These are phyloP conservation scores for Papiliotrema nemorosa DNA, from an alignment of 1,284 basidiomycete species.

Conservation along the genomic window DNA sequence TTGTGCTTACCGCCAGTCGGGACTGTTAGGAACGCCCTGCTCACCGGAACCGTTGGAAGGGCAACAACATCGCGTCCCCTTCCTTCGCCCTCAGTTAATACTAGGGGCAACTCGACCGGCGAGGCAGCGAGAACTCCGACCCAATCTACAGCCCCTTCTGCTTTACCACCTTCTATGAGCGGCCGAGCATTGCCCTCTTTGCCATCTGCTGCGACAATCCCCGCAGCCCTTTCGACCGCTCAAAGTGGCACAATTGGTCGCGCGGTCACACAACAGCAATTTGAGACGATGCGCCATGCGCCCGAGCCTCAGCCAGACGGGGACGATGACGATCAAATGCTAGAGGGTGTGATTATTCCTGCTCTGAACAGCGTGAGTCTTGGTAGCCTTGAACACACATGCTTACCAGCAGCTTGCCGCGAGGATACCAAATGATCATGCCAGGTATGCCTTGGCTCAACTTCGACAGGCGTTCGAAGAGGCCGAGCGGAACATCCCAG, in stretches of 20 bases:
- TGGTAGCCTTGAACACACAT: too few species aligned
- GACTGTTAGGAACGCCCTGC: slow-evolving; percentile 41
- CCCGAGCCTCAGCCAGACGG: slow-evolving; percentile 34
- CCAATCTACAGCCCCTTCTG: background rate
- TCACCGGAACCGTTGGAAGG: slow-evolving; percentile 26
- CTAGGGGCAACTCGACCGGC: background rate
- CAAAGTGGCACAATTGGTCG: too few species aligned
- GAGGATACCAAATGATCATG: slow-evolving; percentile 81
- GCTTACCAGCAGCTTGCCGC: slow-evolving; percentile 70
- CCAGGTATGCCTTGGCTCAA: slow-evolving; percentile 73
- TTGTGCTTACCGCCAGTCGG: slow-evolving; percentile 32
- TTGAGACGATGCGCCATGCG: slow-evolving; percentile 1
- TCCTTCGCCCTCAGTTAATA: background rate
- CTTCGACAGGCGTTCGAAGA: slow-evolving; percentile 86
- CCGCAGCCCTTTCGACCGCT: background rate
- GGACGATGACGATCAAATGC: slow-evolving; percentile 74
- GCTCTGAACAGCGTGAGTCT: slow-evolving; percentile 80
- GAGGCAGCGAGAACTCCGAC: background rate
- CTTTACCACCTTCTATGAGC: slow-evolving; percentile 1
- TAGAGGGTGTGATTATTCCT: slow-evolving; percentile 90
- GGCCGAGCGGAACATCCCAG: slow-evolving; percentile 69
- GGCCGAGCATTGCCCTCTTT: slow-evolving; percentile 10
- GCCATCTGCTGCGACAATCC: background rate
- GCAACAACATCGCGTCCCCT: slow-evolving; percentile 17
- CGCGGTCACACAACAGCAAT: slow-evolving; percentile 1